Percentiles rank a stretch among this genome's conserved stretches.
phyloP scores from a whole-genome alignment of 345 rosid species.

The Eutrema yunnanense region DNA sequence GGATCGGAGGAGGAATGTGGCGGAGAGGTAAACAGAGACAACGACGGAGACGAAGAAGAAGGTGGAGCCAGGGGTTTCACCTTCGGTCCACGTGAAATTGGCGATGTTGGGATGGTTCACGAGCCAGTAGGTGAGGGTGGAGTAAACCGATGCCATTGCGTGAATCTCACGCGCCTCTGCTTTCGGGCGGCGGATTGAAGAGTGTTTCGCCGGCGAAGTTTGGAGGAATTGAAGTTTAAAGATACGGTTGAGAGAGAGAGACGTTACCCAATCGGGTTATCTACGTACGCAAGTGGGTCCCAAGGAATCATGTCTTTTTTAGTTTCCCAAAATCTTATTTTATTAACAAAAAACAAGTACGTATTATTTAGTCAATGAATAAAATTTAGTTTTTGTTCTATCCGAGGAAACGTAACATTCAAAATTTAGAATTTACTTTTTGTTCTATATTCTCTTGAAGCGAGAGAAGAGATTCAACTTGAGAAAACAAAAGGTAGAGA shows the following conservation, averaged over 20 bases:
- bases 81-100: constrained; percentile 49
- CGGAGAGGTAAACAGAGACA: constrained; percentile 43
- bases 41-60: constrained; percentile 40
- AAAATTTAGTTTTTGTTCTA: no score
- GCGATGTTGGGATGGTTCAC: constrained; percentile 53
- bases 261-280: background rate
- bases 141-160: background rate
- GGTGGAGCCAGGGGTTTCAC: constrained; percentile 56
- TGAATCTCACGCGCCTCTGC: background rate
- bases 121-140: constrained; percentile 43
- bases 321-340: no score
- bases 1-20: constrained; percentile 42
- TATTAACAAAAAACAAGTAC: no score
- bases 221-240: no score
- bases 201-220: no score
- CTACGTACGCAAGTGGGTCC: background rate
- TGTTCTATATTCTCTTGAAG: no score
- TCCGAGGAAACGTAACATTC: no score
- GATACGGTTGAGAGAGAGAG: background rate
- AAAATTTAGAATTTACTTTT: no score
- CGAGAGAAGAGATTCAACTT: no score
- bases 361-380: no score
- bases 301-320: background rate
- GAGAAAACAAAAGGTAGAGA: no score
- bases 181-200: no score